Conservation (phyloP, 108 stramenopile species). For the Skeletonema potamos region DNA sequence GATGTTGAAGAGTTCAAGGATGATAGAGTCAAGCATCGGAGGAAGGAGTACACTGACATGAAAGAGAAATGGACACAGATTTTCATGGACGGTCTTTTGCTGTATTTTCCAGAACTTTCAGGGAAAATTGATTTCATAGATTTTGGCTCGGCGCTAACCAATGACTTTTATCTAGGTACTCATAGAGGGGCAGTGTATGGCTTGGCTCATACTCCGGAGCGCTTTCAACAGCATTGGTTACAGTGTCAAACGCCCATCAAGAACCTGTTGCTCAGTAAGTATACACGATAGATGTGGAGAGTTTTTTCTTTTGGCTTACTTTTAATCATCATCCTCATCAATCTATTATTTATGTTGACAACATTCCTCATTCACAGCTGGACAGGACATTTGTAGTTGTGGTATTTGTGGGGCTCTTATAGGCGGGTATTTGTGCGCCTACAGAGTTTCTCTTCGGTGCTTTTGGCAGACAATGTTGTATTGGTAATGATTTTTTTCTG, state of each 20-base stretch:
- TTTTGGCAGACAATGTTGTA: slow-evolving; percentile 18
- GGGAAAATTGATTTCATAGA: slow-evolving; percentile 47
- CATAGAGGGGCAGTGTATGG: slow-evolving; percentile 47
- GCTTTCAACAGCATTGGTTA: slow-evolving; percentile 36
- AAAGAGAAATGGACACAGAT: slow-evolving; percentile 34
- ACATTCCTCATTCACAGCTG: background rate
- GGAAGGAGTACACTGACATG: slow-evolving; percentile 36
- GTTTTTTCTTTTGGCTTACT: background rate
- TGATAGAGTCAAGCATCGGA: slow-evolving; percentile 33
- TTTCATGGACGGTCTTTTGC: slow-evolving; percentile 23
- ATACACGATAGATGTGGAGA: background rate
- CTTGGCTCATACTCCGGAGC: slow-evolving; percentile 33
- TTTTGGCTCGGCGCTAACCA: slow-evolving; percentile 49
- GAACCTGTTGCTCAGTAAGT: slow-evolving; percentile 19
- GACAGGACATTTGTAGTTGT: slow-evolving; percentile 36
- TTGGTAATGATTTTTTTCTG: background rate
- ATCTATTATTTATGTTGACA: too few relatives aligned
- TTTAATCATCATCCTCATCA: background rate
- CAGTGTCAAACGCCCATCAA: slow-evolving; percentile 30
- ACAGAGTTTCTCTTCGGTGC: slow-evolving; percentile 19
- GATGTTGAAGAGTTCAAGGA: slow-evolving; percentile 27
- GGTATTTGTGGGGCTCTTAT: slow-evolving; percentile 39
- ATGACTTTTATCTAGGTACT: slow-evolving; percentile 51
- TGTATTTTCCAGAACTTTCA: slow-evolving; percentile 29
- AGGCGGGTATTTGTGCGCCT: slow-evolving; percentile 40